Base-by-base conservation (phyloP, 768 basidiomycete genomes). In the Sarcodon sp. region DNA sequence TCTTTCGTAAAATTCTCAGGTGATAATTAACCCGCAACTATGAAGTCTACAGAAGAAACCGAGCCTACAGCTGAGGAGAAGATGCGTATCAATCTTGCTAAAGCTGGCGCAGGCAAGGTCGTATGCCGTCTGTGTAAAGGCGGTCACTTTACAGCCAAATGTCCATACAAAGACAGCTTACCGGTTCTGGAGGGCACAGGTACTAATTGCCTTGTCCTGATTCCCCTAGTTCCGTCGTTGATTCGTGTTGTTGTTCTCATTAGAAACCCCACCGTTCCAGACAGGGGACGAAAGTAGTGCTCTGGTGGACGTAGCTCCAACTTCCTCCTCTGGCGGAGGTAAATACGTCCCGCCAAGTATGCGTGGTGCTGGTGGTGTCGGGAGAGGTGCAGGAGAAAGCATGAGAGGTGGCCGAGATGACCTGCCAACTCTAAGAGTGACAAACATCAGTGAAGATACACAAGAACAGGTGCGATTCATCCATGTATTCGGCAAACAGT, bases 61-160 rank as follows among this genome's bases (percentile, higher is more conserved):
- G 87, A 88, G 54, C 74, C 71, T 48, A 67, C 76, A 7, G 72
- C 75, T 9, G 84, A 85, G 57, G 78, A 85, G 49, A 62, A 68
- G 41, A 61, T 81, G 54, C 89, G 89, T 64, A 66, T 62, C 9
- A 79, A 77, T 51, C 75, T 86, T 46, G 75, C 73, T 12, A 79
- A 79, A 47, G 77, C 80, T 1, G 90, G 89, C 51, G 80, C 80
- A 16, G 90, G 90, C 60, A 91, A 91, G 61, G 87, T 99, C 53
- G 66, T 74, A 39, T 99, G 96, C 74, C 77, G 96, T 54, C 69
- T 96, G 48, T 98, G 96, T 70, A 89, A 94, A 61, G 96, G 94
- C 46, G 87, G 86, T 54, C 96, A 98, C 69, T 98, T 93, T 66
- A 99, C 96, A 11, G 87, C 92, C 53, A 92, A 93, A 65, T 98